phyloP scores from a whole-genome alignment of 2,329 filamentous ascomycete genomes.

The Venturia oleaginea region DNA sequence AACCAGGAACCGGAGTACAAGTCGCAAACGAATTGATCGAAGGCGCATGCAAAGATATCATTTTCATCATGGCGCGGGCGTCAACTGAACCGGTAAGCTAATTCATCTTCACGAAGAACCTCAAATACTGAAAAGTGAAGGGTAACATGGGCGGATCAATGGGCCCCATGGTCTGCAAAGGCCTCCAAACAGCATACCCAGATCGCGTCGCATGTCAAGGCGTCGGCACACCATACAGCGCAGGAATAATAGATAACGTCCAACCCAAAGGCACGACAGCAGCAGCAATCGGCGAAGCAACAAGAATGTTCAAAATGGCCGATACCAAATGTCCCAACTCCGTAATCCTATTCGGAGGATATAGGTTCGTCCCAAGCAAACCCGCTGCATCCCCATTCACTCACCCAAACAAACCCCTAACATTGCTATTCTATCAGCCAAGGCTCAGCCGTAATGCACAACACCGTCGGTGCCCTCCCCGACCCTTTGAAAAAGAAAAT shows the following conservation, averaged over 20 bases:
- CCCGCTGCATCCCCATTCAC: too few species aligned
- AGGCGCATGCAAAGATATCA: conserved; percentile 33
- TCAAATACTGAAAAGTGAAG: too few species aligned
- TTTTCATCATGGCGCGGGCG: conserved; percentile 42
- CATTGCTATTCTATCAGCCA: conserved; percentile 2
- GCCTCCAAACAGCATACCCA: neutral
- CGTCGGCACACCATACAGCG: conserved; percentile 34
- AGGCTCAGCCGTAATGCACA: conserved; percentile 19
- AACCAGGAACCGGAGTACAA: neutral
- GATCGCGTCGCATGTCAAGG: conserved; percentile 33
- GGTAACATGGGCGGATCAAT: conserved; percentile 33
- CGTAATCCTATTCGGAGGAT: too few species aligned
- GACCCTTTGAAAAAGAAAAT: conserved; percentile 24
- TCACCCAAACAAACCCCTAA: too few species aligned
- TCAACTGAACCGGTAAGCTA: conserved; percentile 38
- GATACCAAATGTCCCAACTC: too few species aligned
- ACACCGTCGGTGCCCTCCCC: conserved; percentile 28
- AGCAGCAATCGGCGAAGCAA: conserved; percentile 32
- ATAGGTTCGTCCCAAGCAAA: too few species aligned
- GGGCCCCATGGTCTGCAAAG: conserved; percentile 16
- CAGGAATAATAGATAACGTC: conserved; percentile 28
- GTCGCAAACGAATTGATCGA: conserved; percentile 30
- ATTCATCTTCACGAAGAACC: too few species aligned
- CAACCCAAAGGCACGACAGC: conserved; percentile 30
- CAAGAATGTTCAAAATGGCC: too few species aligned